phyloP scores from a whole-genome alignment of 495 filamentous ascomycete genomes.

The Cercophora newfieldiana region DNA sequence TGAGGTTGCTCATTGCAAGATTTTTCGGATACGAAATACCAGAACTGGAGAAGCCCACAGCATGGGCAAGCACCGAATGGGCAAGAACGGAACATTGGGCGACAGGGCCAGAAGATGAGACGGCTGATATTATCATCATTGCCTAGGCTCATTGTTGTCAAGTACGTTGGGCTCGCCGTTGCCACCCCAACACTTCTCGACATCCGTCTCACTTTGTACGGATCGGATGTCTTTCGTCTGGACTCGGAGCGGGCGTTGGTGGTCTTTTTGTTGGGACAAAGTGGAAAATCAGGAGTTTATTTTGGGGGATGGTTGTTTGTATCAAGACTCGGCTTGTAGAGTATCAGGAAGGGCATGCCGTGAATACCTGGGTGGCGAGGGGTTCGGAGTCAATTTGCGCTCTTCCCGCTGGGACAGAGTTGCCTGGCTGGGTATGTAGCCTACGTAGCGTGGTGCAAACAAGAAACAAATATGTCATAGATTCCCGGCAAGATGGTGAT shows the following conservation, averaged over 20 bases:
- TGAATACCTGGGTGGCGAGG: not conserved
- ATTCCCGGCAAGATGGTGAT: not conserved
- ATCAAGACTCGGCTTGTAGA: not conserved
- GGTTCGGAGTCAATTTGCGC: not conserved
- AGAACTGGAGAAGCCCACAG: too few relatives aligned
- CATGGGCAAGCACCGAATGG: too few relatives aligned
- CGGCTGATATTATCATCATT: not conserved
- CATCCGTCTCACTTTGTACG: not conserved
- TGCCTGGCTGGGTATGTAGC: not conserved
- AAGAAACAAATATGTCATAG: not conserved
- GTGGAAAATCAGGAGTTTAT: not conserved
- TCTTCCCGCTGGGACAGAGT: not conserved
- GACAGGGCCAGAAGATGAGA: not conserved
- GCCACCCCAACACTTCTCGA: not conserved
- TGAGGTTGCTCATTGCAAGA: too few relatives aligned
- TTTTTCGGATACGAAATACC: too few relatives aligned
- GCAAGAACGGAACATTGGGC: not conserved
- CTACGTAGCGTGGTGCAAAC: not conserved
- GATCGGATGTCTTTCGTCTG: not conserved
- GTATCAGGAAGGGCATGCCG: not conserved
- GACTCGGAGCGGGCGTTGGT: not conserved
- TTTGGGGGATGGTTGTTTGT: not conserved
- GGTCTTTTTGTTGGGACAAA: not conserved
- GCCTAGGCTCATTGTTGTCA: not conserved
- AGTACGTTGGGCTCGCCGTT: not conserved